phyloP scores from a whole-genome alignment of 1,284 basidiomycete genomes.

The Boletellus sp. region DNA sequence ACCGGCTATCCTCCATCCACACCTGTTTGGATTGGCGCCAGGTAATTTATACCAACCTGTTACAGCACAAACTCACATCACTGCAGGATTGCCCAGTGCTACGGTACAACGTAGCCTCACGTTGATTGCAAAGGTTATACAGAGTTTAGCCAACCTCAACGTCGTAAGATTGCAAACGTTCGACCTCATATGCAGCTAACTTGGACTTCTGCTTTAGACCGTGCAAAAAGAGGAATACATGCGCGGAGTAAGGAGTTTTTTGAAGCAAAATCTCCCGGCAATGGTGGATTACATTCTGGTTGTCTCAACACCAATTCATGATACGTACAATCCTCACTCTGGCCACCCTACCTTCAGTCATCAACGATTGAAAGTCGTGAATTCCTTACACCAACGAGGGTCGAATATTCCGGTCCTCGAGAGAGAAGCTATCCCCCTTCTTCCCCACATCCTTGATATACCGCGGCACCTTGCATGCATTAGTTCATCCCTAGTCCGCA shows the following conservation, averaged over 20 bases:
- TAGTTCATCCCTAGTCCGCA: slow-evolving; percentile 68
- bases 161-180: slow-evolving; percentile 42
- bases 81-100: slow-evolving; percentile 57
- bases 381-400: slow-evolving; percentile 53
- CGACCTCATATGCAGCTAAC: slow-evolving; percentile 4
- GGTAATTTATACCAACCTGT: slow-evolving; percentile 41
- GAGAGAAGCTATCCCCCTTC: slow-evolving; percentile 64
- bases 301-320: slow-evolving; percentile 57
- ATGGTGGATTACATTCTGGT: slow-evolving; percentile 75
- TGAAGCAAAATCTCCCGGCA: slow-evolving; percentile 52
- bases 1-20: slow-evolving; percentile 75
- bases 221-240: slow-evolving; percentile 72
- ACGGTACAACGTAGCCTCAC: slow-evolving; percentile 73
- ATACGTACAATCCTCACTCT: slow-evolving; percentile 28
- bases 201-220: slow-evolving; percentile 35
- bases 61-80: slow-evolving; percentile 7
- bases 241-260: slow-evolving; percentile 65
- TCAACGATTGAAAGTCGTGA: slow-evolving; percentile 51
- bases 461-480: slow-evolving; percentile 70
- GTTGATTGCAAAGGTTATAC: slow-evolving; percentile 74
- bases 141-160: slow-evolving; percentile 77
- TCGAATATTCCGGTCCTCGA: slow-evolving; percentile 52
- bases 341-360: slow-evolving; percentile 40
- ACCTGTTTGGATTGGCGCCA: slow-evolving; percentile 69
- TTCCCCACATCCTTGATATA: slow-evolving; percentile 68